Evolutionary conservation across 306 rosid species (phyloP).

Genomic region (Calophaca sinica): DNA sequence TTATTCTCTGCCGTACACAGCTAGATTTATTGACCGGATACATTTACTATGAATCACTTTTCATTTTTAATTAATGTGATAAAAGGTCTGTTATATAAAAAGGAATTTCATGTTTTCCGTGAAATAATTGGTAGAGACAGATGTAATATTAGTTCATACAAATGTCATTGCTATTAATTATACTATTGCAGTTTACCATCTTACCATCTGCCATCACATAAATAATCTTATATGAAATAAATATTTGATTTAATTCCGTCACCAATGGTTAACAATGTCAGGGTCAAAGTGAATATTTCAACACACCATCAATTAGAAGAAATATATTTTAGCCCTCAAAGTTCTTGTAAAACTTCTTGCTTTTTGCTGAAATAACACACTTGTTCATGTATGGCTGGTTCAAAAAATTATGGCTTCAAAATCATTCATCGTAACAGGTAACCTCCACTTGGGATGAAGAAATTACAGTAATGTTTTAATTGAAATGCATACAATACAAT

Average conservation of each 20-base stretch:
- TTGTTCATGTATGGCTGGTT: not conserved
- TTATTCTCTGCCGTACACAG: conserved; percentile 38
- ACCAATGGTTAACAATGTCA: not conserved
- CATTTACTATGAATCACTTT: not conserved
- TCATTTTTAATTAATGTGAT: not conserved
- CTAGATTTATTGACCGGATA: not conserved
- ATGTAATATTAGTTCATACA: conserved; percentile 14
- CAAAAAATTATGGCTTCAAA: too few species aligned
- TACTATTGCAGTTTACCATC: not conserved
- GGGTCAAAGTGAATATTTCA: not conserved
- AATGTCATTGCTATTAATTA: not conserved
- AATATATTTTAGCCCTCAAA: not conserved
- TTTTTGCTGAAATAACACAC: not conserved
- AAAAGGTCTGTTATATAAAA: too few species aligned
- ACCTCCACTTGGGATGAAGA: conserved; percentile 12
- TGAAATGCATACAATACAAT: not conserved
- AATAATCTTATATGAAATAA: not conserved
- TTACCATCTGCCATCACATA: not conserved
- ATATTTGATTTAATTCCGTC: conserved; percentile 6
- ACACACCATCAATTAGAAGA: not conserved
- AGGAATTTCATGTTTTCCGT: too few species aligned
- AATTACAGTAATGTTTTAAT: not conserved
- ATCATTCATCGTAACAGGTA: too few species aligned
- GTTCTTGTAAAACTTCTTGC: not conserved
- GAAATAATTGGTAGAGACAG: not conserved